Evolutionary conservation across 1,139 yeast species (phyloP).

Genomic region (Yamadazyma sp.): DNA sequence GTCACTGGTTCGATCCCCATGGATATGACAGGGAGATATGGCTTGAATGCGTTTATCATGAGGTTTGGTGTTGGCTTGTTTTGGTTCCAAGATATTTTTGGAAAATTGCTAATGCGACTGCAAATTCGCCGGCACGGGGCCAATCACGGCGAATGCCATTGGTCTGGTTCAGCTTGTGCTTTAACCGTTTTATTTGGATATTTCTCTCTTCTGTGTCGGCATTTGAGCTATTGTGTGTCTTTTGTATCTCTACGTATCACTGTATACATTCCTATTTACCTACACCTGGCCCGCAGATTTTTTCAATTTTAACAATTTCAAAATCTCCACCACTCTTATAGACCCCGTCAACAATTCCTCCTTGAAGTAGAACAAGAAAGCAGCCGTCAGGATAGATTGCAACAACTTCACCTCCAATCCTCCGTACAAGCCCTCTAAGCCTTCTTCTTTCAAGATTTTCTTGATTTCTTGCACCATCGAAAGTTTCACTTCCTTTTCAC

Average conservation of each 20-base stretch:
- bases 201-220: too few relatives aligned
- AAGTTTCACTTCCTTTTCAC: slow-evolving; percentile 23
- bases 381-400: slow-evolving; percentile 86
- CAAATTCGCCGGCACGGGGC: neutral
- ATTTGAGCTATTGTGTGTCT: too few relatives aligned
- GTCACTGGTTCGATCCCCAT: neutral
- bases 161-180: too few relatives aligned
- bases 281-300: neutral
- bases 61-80: neutral
- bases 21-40: slow-evolving; percentile 7
- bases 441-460: slow-evolving; percentile 65
- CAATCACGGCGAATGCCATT: neutral
- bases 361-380: slow-evolving; percentile 86
- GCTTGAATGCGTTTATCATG: slow-evolving; percentile 16
- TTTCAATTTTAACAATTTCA: slow-evolving; percentile 25
- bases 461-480: slow-evolving; percentile 46
- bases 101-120: neutral
- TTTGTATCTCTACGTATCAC: too few relatives aligned
- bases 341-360: slow-evolving; percentile 71
- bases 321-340: slow-evolving; percentile 42
- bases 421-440: slow-evolving; percentile 73
- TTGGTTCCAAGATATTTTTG: too few relatives aligned
- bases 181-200: too few relatives aligned
- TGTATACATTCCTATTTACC: neutral
- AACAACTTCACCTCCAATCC: slow-evolving; percentile 78